These are phyloP conservation scores for Lithospermum erythrorhizon DNA, from an alignment of 257 asterid species.

Conservation along the genomic window DNA sequence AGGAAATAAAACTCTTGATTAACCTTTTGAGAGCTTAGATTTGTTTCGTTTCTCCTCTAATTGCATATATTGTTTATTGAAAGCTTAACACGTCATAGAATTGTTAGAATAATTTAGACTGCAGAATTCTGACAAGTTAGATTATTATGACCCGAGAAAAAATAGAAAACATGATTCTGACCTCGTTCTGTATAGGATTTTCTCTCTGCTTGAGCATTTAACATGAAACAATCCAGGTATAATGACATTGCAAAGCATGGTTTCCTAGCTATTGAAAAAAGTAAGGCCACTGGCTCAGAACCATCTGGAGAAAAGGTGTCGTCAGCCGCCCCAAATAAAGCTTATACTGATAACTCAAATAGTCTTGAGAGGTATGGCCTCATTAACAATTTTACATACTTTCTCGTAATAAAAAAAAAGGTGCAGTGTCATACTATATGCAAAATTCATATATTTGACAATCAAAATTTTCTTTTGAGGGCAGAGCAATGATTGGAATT, in stretches of 20 bases:
- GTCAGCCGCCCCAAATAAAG: slow-evolving; percentile 16
- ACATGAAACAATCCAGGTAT: slow-evolving; percentile 65
- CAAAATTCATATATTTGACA: slow-evolving; percentile 7
- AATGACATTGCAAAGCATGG: slow-evolving; percentile 84
- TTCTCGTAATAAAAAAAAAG: slow-evolving; percentile 1
- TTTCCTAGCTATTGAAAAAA: slow-evolving; percentile 48
- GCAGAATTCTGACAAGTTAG: too few relatives aligned
- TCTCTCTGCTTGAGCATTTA: too few relatives aligned
- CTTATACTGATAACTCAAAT: slow-evolving; percentile 38
- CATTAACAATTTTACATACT: not conserved
- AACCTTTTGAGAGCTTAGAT: not conserved
- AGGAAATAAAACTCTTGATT: not conserved
- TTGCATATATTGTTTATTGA: too few relatives aligned
- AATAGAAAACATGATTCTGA: too few relatives aligned
- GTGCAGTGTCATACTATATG: slow-evolving; percentile 5
- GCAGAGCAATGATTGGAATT: slow-evolving; percentile 68
- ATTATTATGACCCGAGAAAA: too few relatives aligned
- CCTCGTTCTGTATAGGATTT: too few relatives aligned
- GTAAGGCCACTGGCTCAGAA: slow-evolving; percentile 27
- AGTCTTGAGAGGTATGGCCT: slow-evolving; percentile 61
- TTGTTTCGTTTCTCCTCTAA: not conserved
- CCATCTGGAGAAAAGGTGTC: slow-evolving; percentile 32
- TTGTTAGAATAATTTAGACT: too few relatives aligned
- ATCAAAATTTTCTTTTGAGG: slow-evolving; percentile 7
- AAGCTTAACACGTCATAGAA: too few relatives aligned